Evolutionary conservation across 768 basidiomycete species (phyloP).

Genomic region (Lactarius tabidus): DNA sequence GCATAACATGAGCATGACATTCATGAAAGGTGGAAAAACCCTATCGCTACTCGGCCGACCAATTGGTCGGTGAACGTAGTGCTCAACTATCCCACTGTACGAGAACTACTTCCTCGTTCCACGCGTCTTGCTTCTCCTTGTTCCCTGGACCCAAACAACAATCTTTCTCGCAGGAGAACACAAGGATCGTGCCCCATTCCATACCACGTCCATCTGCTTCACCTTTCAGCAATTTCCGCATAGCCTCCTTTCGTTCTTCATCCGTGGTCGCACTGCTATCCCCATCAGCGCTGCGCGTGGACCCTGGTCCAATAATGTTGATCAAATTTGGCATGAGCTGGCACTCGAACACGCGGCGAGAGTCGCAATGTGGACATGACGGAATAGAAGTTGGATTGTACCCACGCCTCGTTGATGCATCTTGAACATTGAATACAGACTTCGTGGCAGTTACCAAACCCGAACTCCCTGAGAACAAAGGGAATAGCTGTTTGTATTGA

Average conservation of each 20-base stretch:
- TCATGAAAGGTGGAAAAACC: background rate
- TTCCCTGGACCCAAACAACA: slow-evolving; percentile 53
- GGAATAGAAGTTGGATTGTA: slow-evolving; percentile 58
- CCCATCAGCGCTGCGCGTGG: slow-evolving; percentile 22
- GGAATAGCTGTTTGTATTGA: slow-evolving; percentile 72
- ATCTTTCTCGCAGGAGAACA: slow-evolving; percentile 84
- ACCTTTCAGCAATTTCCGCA: slow-evolving; percentile 53
- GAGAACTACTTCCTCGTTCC: slow-evolving; percentile 73
- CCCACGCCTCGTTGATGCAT: slow-evolving; percentile 39
- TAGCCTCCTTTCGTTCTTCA: slow-evolving; percentile 61
- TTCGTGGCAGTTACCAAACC: slow-evolving; percentile 52
- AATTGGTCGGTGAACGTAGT: background rate
- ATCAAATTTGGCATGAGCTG: slow-evolving; percentile 95
- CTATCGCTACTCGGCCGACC: background rate
- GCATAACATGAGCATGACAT: background rate
- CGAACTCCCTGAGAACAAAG: slow-evolving; percentile 40
- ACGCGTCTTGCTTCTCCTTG: slow-evolving; percentile 41
- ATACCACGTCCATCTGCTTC: slow-evolving; percentile 55
- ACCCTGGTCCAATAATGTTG: slow-evolving; percentile 53
- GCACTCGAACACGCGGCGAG: slow-evolving; percentile 78
- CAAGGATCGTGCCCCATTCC: slow-evolving; percentile 92
- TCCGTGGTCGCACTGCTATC: slow-evolving; percentile 44
- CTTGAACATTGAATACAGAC: slow-evolving; percentile 54
- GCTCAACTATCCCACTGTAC: slow-evolving; percentile 69
- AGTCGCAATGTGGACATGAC: slow-evolving; percentile 62